Percentiles rank a stretch among this genome's conserved stretches.
Conservation (phyloP, 2,329 filamentous ascomycete species). For the Sporothrix protearum region DNA sequence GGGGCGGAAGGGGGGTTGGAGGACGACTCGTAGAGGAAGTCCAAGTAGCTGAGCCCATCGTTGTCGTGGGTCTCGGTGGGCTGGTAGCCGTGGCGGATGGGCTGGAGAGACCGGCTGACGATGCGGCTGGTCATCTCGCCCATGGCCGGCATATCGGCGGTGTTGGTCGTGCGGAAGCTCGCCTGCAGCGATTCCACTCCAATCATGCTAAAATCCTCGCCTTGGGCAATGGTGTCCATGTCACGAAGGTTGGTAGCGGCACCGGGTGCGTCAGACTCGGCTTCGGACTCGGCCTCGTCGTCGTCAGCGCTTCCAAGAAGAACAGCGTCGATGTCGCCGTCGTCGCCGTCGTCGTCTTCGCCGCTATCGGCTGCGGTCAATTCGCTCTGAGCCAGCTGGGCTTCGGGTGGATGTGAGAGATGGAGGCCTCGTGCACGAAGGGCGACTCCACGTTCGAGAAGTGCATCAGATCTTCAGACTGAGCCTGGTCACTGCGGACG, state of each 20-base stretch:
- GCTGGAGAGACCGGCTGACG: conserved; percentile 54
- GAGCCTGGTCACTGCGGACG: not conserved
- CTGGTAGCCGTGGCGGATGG: conserved; percentile 41
- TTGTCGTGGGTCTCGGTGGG: conserved; percentile 8
- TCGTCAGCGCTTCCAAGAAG: not conserved
- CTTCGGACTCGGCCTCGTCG: conserved; percentile 29
- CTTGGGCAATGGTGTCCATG: conserved; percentile 32
- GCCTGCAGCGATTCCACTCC: conserved; percentile 28
- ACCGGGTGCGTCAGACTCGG: conserved; percentile 23
- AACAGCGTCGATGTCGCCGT: conserved; percentile 14
- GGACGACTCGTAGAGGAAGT: conserved; percentile 23
- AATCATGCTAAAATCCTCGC: conserved; percentile 34
- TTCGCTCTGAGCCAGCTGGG: conserved; percentile 16
- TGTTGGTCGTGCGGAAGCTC: conserved; percentile 39
- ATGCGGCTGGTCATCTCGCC: conserved; percentile 56
- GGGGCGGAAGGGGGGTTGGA: not conserved
- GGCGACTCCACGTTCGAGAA: conserved; percentile 20
- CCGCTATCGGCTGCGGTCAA: not conserved
- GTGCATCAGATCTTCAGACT: conserved; percentile 12
- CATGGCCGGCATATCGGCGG: conserved; percentile 46
- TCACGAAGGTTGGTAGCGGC: conserved; percentile 30
- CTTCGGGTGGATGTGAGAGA: not conserved
- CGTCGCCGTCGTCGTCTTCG: not conserved
- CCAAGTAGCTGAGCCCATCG: conserved; percentile 22
- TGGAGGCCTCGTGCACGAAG: not conserved